Conservation (phyloP, 768 basidiomycete genomes). For the Neoboletus magnificus region DNA sequence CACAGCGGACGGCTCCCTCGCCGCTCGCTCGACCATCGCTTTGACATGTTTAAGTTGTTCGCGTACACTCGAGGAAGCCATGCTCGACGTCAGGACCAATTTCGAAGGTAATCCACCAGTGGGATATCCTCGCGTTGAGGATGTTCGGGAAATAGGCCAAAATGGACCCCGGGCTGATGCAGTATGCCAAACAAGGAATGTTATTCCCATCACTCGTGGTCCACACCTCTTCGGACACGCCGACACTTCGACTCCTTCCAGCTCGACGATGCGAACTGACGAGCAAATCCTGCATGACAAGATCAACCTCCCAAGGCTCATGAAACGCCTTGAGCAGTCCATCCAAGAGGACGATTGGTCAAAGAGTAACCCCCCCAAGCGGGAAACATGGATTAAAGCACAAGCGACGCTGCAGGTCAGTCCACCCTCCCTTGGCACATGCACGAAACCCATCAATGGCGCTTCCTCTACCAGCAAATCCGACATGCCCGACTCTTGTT, state of each 20-base stretch:
- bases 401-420: slow-evolving; percentile 56
- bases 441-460: neutral
- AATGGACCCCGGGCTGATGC: slow-evolving; percentile 9
- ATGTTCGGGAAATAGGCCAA: neutral
- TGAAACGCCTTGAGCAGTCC: slow-evolving; percentile 59
- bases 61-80: slow-evolving; percentile 20
- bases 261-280: slow-evolving; percentile 27
- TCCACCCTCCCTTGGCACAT: neutral
- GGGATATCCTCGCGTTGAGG: neutral
- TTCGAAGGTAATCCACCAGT: neutral
- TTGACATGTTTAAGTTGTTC: slow-evolving; percentile 21
- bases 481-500: slow-evolving; percentile 56
- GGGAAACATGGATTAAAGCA: slow-evolving; percentile 51
- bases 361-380: slow-evolving; percentile 21
- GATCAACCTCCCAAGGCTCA: slow-evolving; percentile 62
- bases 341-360: slow-evolving; percentile 37
- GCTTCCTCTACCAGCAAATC: slow-evolving; percentile 35
- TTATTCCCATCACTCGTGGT: too few species aligned
- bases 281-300: slow-evolving; percentile 50
- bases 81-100: neutral
- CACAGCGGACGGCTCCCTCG: slow-evolving; percentile 36
- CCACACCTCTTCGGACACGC: neutral
- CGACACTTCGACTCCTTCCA: too few species aligned
- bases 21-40: slow-evolving; percentile 45
- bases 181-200: slow-evolving; percentile 16